Percentiles rank a stretch among this genome's conserved stretches.
Conservation (phyloP, 2,329 filamentous ascomycete genomes). For the Colletotrichum sansevieriae region DNA sequence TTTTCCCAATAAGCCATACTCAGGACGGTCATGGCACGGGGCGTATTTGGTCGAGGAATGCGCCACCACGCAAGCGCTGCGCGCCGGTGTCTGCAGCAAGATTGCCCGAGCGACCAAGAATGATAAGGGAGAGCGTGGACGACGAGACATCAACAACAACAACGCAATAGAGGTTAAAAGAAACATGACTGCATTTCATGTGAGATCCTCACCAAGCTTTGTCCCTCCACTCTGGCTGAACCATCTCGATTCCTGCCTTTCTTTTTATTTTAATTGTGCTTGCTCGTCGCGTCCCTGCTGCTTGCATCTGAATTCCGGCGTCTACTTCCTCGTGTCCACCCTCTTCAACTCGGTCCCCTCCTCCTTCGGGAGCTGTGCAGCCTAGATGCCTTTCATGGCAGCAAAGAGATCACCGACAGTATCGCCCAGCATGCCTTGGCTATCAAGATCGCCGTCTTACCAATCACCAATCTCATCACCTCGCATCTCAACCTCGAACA, state of each 20-base stretch:
- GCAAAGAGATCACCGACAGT: constrained; percentile 34
- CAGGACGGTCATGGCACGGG: constrained; percentile 39
- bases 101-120: constrained; percentile 41
- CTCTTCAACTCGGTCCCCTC: not conserved
- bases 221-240: constrained; percentile 10
- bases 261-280: not conserved
- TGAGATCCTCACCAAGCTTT: constrained; percentile 19
- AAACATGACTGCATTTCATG: constrained; percentile 21
- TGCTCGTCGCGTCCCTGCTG: not conserved
- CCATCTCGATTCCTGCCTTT: constrained; percentile 7
- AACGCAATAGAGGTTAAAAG: constrained; percentile 37
- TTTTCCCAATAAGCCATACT: constrained; percentile 18
- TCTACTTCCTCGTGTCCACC: constrained; percentile 1
- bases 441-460: constrained; percentile 40
- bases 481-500: constrained; percentile 9
- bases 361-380: not conserved
- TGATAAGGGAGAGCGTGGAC: constrained; percentile 37
- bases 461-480: constrained; percentile 34
- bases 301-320: not conserved
- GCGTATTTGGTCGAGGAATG: constrained; percentile 39
- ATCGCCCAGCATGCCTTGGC: constrained; percentile 37
- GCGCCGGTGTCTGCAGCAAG: constrained; percentile 41
- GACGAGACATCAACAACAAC: constrained; percentile 41
- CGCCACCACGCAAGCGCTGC: constrained; percentile 38
- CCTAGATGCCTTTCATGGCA: constrained; percentile 41